Percentiles rank a stretch among this genome's conserved stretches.
phyloP scores from a whole-genome alignment of 2,329 filamentous ascomycete species.

The Neonectria faginata region DNA sequence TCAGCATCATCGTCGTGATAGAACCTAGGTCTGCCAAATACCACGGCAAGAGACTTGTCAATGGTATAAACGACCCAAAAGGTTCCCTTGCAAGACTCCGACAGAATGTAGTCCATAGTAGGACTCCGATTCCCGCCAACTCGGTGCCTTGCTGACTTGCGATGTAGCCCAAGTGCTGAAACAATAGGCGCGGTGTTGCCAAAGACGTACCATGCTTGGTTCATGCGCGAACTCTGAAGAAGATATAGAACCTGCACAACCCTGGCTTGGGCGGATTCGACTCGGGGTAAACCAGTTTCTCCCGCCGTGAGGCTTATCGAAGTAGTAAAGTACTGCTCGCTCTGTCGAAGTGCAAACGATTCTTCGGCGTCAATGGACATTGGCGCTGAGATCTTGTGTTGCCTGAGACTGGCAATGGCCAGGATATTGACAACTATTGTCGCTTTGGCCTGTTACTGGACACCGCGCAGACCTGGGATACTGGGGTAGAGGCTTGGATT shows the following conservation, averaged over 20 bases:
- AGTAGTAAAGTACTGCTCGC: conserved; percentile 44
- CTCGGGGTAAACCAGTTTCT: conserved; percentile 44
- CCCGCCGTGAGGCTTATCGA: conserved; percentile 36
- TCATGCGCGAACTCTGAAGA: conserved; percentile 39
- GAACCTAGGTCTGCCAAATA: conserved; percentile 68
- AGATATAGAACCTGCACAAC: conserved; percentile 41
- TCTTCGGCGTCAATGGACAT: background rate
- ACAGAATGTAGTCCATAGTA: conserved; percentile 54
- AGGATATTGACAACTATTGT: conserved; percentile 61
- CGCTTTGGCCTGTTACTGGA: conserved; percentile 49
- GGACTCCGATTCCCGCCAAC: conserved; percentile 11
- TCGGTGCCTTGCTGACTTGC: conserved; percentile 26
- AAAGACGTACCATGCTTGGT: conserved; percentile 44
- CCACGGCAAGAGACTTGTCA: conserved; percentile 72
- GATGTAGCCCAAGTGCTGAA: conserved; percentile 37
- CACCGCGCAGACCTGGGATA: no score
- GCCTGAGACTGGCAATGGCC: conserved; percentile 60
- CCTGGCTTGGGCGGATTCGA: conserved; percentile 40
- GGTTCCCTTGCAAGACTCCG: conserved; percentile 65
- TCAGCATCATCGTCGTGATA: conserved; percentile 73
- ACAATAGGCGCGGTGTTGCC: conserved; percentile 38
- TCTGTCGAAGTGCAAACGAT: conserved; percentile 30
- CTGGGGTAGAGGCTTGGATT: no score
- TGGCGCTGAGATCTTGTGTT: conserved; percentile 51
- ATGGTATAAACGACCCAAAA: conserved; percentile 72